These are phyloP conservation scores for Cardiospermum halicacabum DNA, from an alignment of 345 rosid species.

Conservation along the genomic window DNA sequence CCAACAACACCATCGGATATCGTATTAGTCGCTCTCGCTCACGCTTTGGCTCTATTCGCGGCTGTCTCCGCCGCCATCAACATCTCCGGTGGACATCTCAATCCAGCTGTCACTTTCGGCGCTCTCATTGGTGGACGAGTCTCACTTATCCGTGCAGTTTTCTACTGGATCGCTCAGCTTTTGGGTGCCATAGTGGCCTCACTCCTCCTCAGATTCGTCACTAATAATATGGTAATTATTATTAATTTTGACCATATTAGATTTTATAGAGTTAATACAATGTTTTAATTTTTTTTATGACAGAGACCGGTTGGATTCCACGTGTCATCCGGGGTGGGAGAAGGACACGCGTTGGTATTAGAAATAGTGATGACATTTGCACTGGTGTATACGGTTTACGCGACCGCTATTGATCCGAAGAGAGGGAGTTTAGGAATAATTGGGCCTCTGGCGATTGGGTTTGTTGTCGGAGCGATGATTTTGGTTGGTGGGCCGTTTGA, in stretches of 20 bases:
- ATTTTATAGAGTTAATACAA: no score
- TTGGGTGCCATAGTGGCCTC: slow-evolving; percentile 57
- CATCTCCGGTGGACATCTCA: slow-evolving; percentile 72
- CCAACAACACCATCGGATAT: slow-evolving; percentile 36
- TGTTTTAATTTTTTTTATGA: neutral
- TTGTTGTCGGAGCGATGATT: slow-evolving; percentile 35
- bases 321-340: slow-evolving; percentile 47
- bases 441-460: slow-evolving; percentile 45
- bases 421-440: slow-evolving; percentile 42
- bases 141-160: slow-evolving; percentile 48
- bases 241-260: no score
- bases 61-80: slow-evolving; percentile 58
- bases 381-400: slow-evolving; percentile 37
- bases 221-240: slow-evolving; percentile 63
- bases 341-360: slow-evolving; percentile 33
- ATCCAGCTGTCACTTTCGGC: slow-evolving; percentile 75
- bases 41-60: slow-evolving; percentile 53
- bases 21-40: slow-evolving; percentile 58
- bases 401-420: slow-evolving; percentile 40
- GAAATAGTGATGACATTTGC: slow-evolving; percentile 44
- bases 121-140: slow-evolving; percentile 67
- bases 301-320: slow-evolving; percentile 66
- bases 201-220: slow-evolving; percentile 55
- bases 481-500: slow-evolving; percentile 48
- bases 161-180: slow-evolving; percentile 78